Base-by-base conservation (phyloP, 1,139 yeast species). In the Saccharomyces hybrid region DNA sequence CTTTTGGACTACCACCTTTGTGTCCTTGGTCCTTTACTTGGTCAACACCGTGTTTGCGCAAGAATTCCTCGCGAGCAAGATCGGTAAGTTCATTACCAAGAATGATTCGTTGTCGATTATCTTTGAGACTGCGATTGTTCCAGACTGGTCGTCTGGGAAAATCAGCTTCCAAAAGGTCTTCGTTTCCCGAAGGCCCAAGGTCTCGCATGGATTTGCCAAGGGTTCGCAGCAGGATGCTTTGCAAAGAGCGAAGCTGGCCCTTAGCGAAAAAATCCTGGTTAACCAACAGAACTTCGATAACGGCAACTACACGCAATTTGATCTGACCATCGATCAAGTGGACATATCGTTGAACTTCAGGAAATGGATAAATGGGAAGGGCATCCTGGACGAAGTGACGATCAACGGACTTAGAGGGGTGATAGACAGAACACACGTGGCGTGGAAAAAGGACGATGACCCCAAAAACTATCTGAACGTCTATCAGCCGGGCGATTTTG, bases 261-360 rank as follows among this genome's bases (percentile, higher is more conserved):
- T 69, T 8, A 63, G 65, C 32, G 69, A 63, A 27, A 58, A 60
- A 38, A 56, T 62, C 51, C 59, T 61, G 50, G 67, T 67, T 1
- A 69, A 63, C 34, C 70, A 69, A 30, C 77, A 74, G 26, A 75
- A 71, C 9, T 78, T 72, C 44, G 96, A 91, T 63, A 96, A 89
- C 66, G 97, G 97, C 0, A 93, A 93, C 69, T 93, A 91, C 68
- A 91, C 99, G 0, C 99, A 93, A 66, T 93, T 86, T 69, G 99
- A 93, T 70, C 70, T 93, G 42, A 88, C 96, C 0, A 86, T 93
- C 26, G 97, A 91, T 59, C 88, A 87, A 58, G 86, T 91, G 6
- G 85, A 86, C 54, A 81, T 93, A 1, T 84, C 96, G 0, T 74
- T 93, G 23, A 87, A 95, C 7, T 81, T 93, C 60, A 77, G 81